A percentile compares a stretch with the other conserved stretches of the same genome.
These are phyloP conservation scores for Leccinum incarnatum DNA, from an alignment of 768 basidiomycete genomes.

Conservation along the genomic window DNA sequence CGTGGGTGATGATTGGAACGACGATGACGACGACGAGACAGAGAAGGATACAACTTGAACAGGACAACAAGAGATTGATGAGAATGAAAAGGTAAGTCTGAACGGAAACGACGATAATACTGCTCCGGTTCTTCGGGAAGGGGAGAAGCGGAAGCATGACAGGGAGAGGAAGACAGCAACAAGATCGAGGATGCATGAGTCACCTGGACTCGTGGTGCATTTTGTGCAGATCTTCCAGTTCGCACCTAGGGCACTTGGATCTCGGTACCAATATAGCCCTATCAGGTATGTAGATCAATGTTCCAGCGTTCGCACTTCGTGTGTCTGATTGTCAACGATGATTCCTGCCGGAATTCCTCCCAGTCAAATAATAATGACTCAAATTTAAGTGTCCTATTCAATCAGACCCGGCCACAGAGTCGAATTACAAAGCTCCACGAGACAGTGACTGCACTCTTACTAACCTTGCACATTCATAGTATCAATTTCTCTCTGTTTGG, in stretches of 20 bases:
- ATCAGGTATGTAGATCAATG: too few species aligned
- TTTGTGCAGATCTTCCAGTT: too few species aligned
- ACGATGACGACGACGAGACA: neutral
- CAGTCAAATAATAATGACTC: too few species aligned
- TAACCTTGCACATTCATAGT: neutral
- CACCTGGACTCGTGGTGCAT: too few species aligned
- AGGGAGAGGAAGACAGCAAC: constrained; percentile 34
- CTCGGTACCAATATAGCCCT: too few species aligned
- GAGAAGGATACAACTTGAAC: neutral
- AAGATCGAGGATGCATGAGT: constrained; percentile 30
- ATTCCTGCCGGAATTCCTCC: neutral
- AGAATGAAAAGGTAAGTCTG: neutral
- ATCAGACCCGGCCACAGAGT: neutral
- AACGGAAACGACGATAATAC: too few species aligned
- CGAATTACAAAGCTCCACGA: neutral
- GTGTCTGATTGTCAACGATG: too few species aligned
- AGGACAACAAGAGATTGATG: neutral
- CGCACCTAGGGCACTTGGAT: too few species aligned
- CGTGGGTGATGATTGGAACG: constrained; percentile 53
- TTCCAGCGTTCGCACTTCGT: too few species aligned
- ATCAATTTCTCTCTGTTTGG: neutral
- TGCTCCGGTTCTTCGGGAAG: neutral
- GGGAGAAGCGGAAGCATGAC: neutral
- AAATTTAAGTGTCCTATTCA: too few species aligned
- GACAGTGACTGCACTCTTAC: neutral